A percentile compares a stretch with the other conserved stretches of the same genome.
Conservation (phyloP, 2,329 filamentous ascomycete genomes). For the Aspergillus eucalypticola region DNA sequence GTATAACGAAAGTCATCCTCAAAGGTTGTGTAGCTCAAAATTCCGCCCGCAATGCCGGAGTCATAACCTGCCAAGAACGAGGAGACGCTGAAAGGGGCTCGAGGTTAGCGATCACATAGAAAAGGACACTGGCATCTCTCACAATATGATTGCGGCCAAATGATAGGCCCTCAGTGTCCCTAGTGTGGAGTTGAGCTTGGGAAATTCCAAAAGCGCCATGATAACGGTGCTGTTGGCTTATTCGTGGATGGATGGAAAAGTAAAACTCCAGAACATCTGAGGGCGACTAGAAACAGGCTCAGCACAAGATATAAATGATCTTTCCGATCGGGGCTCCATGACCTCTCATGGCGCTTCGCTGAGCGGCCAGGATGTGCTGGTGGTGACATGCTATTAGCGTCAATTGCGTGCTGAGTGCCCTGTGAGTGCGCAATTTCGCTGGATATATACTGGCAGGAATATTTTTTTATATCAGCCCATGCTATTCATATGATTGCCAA, state of each 20-base stretch:
- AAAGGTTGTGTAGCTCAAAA: slow-evolving; percentile 48
- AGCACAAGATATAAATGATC: neutral
- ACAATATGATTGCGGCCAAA: neutral
- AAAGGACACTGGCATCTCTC: neutral
- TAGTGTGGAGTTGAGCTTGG: neutral
- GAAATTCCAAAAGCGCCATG: neutral
- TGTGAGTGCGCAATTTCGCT: neutral
- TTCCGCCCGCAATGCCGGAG: slow-evolving; percentile 43
- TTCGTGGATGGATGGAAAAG: neutral
- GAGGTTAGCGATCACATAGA: neutral
- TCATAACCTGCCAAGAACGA: slow-evolving; percentile 37
- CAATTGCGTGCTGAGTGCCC: slow-evolving; percentile 2
- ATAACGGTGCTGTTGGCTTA: neutral
- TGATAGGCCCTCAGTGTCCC: neutral
- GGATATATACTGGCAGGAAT: neutral
- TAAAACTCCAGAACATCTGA: neutral
- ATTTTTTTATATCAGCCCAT: neutral
- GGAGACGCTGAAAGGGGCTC: neutral
- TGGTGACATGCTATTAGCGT: neutral
- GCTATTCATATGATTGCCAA: neutral
- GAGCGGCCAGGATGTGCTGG: neutral
- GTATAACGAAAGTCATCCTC: slow-evolving; percentile 45
- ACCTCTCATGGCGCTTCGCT: neutral
- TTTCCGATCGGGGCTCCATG: neutral
- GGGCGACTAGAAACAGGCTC: neutral